phyloP scores from a whole-genome alignment of 768 basidiomycete genomes.

The Pluteus cervinus region DNA sequence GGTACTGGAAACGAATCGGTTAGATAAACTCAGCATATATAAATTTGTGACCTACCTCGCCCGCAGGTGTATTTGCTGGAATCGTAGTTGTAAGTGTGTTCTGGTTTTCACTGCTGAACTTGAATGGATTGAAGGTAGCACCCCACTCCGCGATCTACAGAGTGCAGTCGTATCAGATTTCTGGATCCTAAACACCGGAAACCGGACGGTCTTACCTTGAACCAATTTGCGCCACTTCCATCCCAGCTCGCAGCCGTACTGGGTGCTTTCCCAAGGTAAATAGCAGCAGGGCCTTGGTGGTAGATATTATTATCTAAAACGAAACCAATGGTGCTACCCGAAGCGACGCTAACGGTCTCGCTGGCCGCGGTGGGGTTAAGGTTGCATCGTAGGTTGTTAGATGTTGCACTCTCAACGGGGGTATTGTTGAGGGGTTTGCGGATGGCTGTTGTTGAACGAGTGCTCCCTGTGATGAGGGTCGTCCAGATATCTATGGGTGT shows the following conservation, averaged over 20 bases:
- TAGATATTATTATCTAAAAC: constrained; percentile 22
- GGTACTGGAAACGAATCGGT: constrained; percentile 15
- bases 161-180: constrained; percentile 9
- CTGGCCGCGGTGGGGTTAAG: constrained; percentile 14
- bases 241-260: constrained; percentile 25
- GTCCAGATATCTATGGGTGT: constrained; percentile 13
- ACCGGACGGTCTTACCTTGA: constrained; percentile 26
- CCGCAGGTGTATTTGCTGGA: constrained; percentile 24
- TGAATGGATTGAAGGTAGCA: constrained; percentile 17
- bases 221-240: constrained; percentile 34
- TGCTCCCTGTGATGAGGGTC: constrained; percentile 9
- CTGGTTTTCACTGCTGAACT: constrained; percentile 14
- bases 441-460: constrained; percentile 11
- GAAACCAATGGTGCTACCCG: constrained; percentile 21
- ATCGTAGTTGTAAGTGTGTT: constrained; percentile 23
- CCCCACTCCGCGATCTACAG: constrained; percentile 19
- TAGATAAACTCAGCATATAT: constrained; percentile 4
- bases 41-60: constrained; percentile 21
- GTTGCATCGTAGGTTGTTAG: constrained; percentile 18
- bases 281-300: constrained; percentile 22
- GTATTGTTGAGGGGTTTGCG: constrained; percentile 14
- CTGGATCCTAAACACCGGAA: constrained; percentile 12
- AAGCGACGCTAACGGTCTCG: constrained; percentile 17
- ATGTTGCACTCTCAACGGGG: constrained; percentile 13
- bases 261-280: constrained; percentile 32